These are phyloP conservation scores for Leavenworthia alabamica DNA, from an alignment of 345 rosid species.

Conservation along the genomic window DNA sequence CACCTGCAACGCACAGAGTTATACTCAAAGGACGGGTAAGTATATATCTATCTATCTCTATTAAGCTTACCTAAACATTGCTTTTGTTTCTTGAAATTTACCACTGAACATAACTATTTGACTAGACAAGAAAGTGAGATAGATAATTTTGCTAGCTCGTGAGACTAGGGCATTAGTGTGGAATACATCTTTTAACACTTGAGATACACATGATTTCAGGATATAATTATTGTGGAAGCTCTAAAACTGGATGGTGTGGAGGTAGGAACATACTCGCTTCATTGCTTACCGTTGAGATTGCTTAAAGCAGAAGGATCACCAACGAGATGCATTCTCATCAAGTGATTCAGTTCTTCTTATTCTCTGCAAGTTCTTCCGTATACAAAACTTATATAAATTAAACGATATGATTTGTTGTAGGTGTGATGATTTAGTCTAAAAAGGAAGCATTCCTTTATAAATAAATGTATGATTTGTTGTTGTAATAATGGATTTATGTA, in stretches of 20 bases:
- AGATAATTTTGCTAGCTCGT: background rate
- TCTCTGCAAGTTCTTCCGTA: background rate
- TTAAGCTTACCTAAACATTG: background rate
- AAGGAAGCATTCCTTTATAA: too few species aligned
- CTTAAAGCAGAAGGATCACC: constrained; percentile 67
- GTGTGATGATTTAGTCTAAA: too few species aligned
- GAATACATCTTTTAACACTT: background rate
- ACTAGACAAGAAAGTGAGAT: constrained; percentile 8
- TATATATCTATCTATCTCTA: background rate
- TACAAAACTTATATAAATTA: too few species aligned
- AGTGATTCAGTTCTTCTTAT: constrained; percentile 32
- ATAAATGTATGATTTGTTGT: too few species aligned
- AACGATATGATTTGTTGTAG: too few species aligned
- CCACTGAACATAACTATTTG: background rate
- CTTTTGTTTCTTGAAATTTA: background rate
- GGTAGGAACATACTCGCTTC: constrained; percentile 55
- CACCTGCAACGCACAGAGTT: constrained; percentile 31
- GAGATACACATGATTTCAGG: constrained; percentile 26
- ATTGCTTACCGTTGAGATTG: constrained; percentile 67
- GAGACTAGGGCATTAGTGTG: background rate
- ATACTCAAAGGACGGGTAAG: constrained; percentile 30
- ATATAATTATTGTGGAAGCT: constrained; percentile 58
- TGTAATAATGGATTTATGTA: too few species aligned
- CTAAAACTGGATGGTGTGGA: constrained; percentile 55
- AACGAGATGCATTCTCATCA: constrained; percentile 63